Conservation (phyloP, 1,284 basidiomycete genomes). For the Moniliophthora roreri region DNA sequence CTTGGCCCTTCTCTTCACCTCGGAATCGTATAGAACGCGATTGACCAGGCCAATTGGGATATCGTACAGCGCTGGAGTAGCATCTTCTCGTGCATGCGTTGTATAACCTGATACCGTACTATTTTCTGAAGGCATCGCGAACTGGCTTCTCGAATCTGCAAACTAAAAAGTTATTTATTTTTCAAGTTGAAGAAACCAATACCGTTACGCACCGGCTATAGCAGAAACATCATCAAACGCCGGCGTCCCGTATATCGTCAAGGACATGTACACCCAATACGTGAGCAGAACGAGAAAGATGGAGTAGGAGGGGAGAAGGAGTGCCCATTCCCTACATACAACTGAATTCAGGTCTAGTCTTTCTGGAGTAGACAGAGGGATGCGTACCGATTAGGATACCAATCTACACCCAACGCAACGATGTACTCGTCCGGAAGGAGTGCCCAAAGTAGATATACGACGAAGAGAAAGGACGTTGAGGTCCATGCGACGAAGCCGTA, state of each 20-base stretch:
- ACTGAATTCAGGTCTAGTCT: constrained; percentile 13
- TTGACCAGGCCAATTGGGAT: constrained; percentile 83
- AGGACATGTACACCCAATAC: constrained; percentile 76
- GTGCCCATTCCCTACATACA: constrained; percentile 73
- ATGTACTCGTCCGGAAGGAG: constrained; percentile 59
- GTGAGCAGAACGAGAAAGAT: constrained; percentile 73
- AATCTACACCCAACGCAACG: constrained; percentile 63
- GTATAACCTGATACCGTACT: constrained; percentile 34
- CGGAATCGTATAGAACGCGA: constrained; percentile 56
- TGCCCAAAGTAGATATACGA: constrained; percentile 71
- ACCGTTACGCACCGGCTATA: constrained; percentile 54
- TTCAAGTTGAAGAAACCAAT: constrained; percentile 15
- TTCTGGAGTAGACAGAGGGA: constrained; percentile 1
- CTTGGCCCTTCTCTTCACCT: no score
- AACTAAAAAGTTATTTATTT: not conserved
- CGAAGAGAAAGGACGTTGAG: constrained; percentile 71
- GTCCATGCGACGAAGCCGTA: constrained; percentile 88
- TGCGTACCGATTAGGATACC: constrained; percentile 85
- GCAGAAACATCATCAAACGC: constrained; percentile 63
- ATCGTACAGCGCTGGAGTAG: constrained; percentile 71
- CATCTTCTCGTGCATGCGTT: constrained; percentile 40
- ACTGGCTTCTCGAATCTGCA: constrained; percentile 53
- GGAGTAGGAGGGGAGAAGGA: constrained; percentile 82
- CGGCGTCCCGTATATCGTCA: constrained; percentile 74
- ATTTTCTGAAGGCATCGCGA: constrained; percentile 41